Evolutionary conservation across 257 asterid genomes (phyloP), one percentile per base, ranked within the genome.

Genomic region (Ehretia macrophylla): DNA sequence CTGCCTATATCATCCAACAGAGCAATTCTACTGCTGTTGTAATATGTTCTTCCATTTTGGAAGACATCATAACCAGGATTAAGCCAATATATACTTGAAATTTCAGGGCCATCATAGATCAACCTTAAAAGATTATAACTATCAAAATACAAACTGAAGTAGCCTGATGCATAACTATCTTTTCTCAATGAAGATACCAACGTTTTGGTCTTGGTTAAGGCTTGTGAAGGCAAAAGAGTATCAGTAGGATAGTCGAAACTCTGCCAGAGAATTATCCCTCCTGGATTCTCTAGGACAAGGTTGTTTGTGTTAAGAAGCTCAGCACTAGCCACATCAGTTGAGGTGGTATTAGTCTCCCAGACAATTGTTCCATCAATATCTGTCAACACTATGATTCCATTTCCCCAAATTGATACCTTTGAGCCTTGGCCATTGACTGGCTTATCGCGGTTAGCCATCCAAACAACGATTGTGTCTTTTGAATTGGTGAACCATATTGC

Each of bases 401-500:
- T n/a, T n/a, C n/a, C n/a, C n/a, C n/a, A n/a, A n/a, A n/a, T n/a
- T n/a, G n/a, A n/a, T n/a, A n/a, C n/a, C n/a, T n/a, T n/a, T n/a
- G n/a, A n/a, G n/a, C n/a, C n/a, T n/a, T n/a, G n/a, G n/a, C n/a
- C n/a, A n/a, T n/a, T n/a, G n/a, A n/a, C n/a, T n/a, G n/a, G n/a
- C n/a, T n/a, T n/a, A n/a, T n/a, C n/a, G n/a, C n/a, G n/a, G n/a
- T n/a, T n/a, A n/a, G n/a, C n/a, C n/a, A n/a, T n/a, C n/a, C n/a
- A n/a, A n/a, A n/a, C n/a, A n/a, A n/a, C n/a, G 63, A 27, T 87
- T 72, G 62, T 82, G 51, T 82, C 77, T 40, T 39, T 50, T 51
- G 96, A 82, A 52, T 80, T 77, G 5, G 90, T 77, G 85, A 60
- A 85, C 96, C 96, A 87, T 32, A 85, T 75, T 0, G 80, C 91